These are phyloP conservation scores for Babesia gibsoni DNA, from an alignment of 169 alveolate species.

Conservation along the genomic window DNA sequence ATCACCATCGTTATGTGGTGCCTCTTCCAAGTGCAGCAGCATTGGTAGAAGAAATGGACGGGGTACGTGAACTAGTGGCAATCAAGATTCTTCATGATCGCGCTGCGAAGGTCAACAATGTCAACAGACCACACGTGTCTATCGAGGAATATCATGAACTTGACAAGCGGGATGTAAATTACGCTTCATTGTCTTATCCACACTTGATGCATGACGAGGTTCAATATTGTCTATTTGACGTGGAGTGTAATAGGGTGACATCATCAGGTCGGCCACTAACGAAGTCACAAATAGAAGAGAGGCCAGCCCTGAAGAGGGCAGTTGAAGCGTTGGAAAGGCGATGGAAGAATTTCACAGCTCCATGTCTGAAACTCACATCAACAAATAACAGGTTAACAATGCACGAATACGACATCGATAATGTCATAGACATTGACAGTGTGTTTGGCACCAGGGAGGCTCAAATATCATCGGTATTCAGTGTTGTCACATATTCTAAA, in stretches of 20 bases:
- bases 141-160: not conserved
- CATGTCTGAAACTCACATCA: slow-evolving; percentile 13
- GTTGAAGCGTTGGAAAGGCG: not conserved
- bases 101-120: not conserved
- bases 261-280: slow-evolving; percentile 14
- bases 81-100: not conserved
- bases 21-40: slow-evolving; percentile 35
- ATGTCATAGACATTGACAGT: slow-evolving; percentile 9
- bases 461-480: not conserved
- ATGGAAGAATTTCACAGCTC: slow-evolving; percentile 25
- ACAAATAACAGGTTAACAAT: slow-evolving; percentile 6
- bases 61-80: not conserved
- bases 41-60: not conserved
- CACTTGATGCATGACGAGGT: slow-evolving; percentile 10
- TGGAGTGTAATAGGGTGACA: not conserved
- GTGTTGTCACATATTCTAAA: not conserved
- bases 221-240: not conserved
- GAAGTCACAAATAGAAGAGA: not conserved
- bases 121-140: not conserved
- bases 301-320: not conserved
- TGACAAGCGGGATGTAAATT: slow-evolving; percentile 1
- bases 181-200: slow-evolving; percentile 17
- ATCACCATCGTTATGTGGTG: slow-evolving; percentile 5
- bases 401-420: slow-evolving; percentile 39
- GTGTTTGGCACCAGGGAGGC: slow-evolving; percentile 4